Evolutionary conservation across 257 asterid genomes (phyloP), one percentile per base, ranked within the genome.

Genomic region (Solanum tarapatanum): DNA sequence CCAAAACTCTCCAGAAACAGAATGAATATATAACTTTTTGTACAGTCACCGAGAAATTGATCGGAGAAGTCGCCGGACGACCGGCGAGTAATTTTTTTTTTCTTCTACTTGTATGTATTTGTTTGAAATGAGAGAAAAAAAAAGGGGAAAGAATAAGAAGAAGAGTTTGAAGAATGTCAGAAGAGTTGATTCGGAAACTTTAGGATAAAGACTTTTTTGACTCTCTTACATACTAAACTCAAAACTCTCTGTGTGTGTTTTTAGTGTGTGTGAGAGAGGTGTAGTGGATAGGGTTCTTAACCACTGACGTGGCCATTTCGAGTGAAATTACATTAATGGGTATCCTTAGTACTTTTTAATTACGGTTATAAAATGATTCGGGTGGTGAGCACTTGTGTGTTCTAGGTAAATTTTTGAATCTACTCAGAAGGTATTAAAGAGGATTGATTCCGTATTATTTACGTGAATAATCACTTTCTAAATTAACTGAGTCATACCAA

Each of bases 211-310:
- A 62, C 55, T 19, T 23, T 84, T 84, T 84, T 21, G 64, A 69
- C 82, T 64, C 82, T 36, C 62, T 51, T 51, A 51, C 62, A 16
- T 6, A 51, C 62, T 51, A 51, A 51, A 51, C 62, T 16, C 62
- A 51, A 16, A 16, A 43, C 51, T 43, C 62, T 51, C 9, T 58
- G 1, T 74, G 30, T 19, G 82, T 75, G 28, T 19, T 11, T 74
- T 36, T 35, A 36, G 30, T 35, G 82, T 35, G 83, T 76, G 82
- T 21, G 82, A 76, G 66, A 58, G 33, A 39, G 66, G 64, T 82
- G 87, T 36, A 92, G 86, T 93, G 95, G 96, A 94, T 94, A 92
- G 93, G 92, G 90, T 87, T 93, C 89, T 83, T 88, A 87, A 89
- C 62, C 1, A 33, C 11, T 83, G 86, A 83, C 39, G 73, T 84